These are phyloP conservation scores for Fusarium haematococcum DNA, from an alignment of 2,329 filamentous ascomycete genomes.

Conservation along the genomic window DNA sequence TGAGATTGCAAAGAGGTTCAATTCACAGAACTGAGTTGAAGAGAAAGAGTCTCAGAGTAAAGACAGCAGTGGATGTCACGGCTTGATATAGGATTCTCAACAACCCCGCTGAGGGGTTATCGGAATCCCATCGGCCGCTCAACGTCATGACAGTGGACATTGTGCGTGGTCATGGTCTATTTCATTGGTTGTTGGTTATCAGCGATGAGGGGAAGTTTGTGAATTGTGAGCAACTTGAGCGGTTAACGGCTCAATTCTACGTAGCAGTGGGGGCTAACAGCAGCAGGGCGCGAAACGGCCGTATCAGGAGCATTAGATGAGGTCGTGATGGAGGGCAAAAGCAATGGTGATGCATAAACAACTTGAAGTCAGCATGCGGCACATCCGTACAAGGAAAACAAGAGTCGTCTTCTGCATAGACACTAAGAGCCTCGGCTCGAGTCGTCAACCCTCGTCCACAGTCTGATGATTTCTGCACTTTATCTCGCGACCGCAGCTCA, in stretches of 20 bases:
- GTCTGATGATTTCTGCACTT: neutral
- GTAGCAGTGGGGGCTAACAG: conserved; percentile 9
- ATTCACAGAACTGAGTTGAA: conserved; percentile 10
- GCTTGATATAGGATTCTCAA: conserved; percentile 31
- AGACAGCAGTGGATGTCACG: neutral
- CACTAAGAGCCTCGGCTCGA: neutral
- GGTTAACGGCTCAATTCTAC: conserved; percentile 2
- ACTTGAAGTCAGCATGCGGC: neutral
- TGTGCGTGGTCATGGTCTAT: neutral
- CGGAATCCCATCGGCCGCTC: conserved; percentile 16
- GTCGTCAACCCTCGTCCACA: neutral
- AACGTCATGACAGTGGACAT: conserved; percentile 39
- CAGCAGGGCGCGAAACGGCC: conserved; percentile 21
- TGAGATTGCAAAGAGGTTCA: neutral
- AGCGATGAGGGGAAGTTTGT: conserved; percentile 20
- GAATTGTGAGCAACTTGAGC: conserved; percentile 3
- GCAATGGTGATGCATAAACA: neutral
- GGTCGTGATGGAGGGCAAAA: neutral
- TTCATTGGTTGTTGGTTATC: conserved; percentile 34
- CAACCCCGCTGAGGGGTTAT: conserved; percentile 41
- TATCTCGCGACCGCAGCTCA: neutral
- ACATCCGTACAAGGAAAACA: neutral
- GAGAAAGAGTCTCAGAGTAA: neutral
- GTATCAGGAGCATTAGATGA: conserved; percentile 2
- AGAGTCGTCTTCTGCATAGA: conserved; percentile 7